Evolutionary conservation across 495 filamentous ascomycete species (phyloP).

Genomic region (Astrothelium subdiscretum): DNA sequence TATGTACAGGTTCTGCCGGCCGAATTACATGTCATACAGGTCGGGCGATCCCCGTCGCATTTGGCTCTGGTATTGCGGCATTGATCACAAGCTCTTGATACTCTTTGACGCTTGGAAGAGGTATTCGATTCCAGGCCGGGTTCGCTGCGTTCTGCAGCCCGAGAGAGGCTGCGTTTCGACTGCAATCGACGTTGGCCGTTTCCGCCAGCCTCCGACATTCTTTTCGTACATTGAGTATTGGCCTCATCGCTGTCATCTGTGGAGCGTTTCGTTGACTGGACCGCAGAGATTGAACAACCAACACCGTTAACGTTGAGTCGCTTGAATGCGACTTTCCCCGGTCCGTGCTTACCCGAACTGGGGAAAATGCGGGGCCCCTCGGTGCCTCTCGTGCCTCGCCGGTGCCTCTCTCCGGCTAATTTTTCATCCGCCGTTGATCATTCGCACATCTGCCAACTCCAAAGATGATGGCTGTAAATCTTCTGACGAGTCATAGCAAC

Average conservation of each 20-base stretch:
- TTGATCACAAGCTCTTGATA: slow-evolving; percentile 57
- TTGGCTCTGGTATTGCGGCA: slow-evolving; percentile 55
- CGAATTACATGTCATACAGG: slow-evolving; percentile 50
- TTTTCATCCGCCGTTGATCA: no score
- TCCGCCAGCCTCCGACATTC: not conserved
- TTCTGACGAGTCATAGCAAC: not conserved
- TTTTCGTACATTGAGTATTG: not conserved
- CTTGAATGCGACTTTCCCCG: no score
- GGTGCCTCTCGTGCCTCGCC: no score
- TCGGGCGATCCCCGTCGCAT: slow-evolving; percentile 51
- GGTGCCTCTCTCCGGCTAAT: no score
- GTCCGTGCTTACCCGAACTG: no score
- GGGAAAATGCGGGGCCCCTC: no score
- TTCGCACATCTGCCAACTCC: not conserved
- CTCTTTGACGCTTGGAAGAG: slow-evolving; percentile 44
- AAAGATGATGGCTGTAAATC: not conserved
- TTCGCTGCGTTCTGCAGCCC: not conserved
- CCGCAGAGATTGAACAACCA: not conserved
- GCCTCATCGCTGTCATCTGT: not conserved
- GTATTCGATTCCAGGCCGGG: not conserved
- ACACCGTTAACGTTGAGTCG: not conserved
- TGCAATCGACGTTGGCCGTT: not conserved
- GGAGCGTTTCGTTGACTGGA: not conserved
- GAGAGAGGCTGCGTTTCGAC: not conserved
- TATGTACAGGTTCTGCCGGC: slow-evolving; percentile 54